Percentiles rank a stretch among this genome's conserved stretches.
Conservation (phyloP, 495 filamentous ascomycete species). For the Hypoxylon crocopeplum region DNA sequence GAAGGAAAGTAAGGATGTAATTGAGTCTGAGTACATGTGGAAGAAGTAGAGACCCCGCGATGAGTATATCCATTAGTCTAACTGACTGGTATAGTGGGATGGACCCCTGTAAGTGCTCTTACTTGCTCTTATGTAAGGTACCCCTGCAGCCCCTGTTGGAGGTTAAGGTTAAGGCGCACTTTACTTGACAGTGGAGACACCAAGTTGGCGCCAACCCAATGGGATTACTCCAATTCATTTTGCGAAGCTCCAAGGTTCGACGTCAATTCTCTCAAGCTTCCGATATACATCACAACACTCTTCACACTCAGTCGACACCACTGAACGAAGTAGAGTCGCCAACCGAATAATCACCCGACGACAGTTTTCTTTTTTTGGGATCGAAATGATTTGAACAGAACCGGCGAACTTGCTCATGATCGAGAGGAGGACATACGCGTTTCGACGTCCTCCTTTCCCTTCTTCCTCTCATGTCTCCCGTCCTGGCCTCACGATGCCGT, state of each 20-base stretch:
- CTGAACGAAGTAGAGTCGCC: background rate
- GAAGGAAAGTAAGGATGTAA: too few species aligned
- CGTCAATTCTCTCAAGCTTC: constrained; percentile 5
- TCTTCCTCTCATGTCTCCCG: constrained; percentile 44
- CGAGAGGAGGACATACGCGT: constrained; percentile 1
- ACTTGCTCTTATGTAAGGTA: constrained; percentile 2
- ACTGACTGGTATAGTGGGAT: constrained; percentile 31
- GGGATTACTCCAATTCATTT: background rate
- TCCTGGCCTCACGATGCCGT: constrained; percentile 47
- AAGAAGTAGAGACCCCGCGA: background rate
- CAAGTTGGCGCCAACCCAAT: too few species aligned
- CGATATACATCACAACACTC: background rate
- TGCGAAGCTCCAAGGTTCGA: constrained; percentile 6
- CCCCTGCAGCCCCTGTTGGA: too few species aligned
- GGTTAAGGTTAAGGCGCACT: background rate
- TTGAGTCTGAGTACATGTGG: too few species aligned
- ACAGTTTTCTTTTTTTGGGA: too few species aligned
- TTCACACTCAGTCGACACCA: background rate
- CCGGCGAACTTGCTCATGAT: too few species aligned
- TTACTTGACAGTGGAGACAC: background rate
- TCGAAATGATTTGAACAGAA: constrained; percentile 14
- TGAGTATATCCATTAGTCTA: too few species aligned
- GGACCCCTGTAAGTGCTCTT: constrained; percentile 19
- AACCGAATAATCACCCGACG: too few species aligned
- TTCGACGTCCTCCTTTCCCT: background rate